These are phyloP conservation scores for Collybia mongolica DNA, from an alignment of 768 basidiomycete genomes.

Conservation along the genomic window DNA sequence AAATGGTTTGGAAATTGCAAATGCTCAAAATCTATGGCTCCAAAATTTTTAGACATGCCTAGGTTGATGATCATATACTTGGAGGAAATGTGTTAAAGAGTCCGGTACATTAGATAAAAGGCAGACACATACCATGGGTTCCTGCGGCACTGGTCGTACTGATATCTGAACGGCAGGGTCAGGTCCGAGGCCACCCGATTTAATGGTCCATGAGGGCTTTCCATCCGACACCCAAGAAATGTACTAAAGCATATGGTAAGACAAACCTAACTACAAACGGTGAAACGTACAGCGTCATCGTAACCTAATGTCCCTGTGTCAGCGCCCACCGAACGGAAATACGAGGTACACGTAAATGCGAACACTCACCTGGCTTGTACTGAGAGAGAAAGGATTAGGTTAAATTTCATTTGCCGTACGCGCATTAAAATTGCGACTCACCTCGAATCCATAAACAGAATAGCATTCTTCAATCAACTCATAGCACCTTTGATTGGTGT, in stretches of 20 bases:
- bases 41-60: slow-evolving; percentile 80
- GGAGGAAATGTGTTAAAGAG: neutral
- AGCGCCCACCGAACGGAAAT: slow-evolving; percentile 27
- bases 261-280: neutral
- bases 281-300: slow-evolving; percentile 50
- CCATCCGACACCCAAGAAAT: slow-evolving; percentile 78
- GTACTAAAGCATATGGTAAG: slow-evolving; percentile 41
- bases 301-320: slow-evolving; percentile 41
- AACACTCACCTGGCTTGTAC: slow-evolving; percentile 34
- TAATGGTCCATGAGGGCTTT: slow-evolving; percentile 69
- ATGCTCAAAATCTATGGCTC: slow-evolving; percentile 59
- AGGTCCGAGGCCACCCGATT: slow-evolving; percentile 60
- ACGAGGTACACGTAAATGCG: slow-evolving; percentile 6
- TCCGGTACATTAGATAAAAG: neutral
- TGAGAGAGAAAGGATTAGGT: slow-evolving; percentile 7
- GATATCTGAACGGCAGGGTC: slow-evolving; percentile 60
- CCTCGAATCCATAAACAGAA: slow-evolving; percentile 76
- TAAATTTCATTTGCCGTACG: neutral
- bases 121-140: slow-evolving; percentile 68
- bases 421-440: slow-evolving; percentile 19
- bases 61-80: slow-evolving; percentile 81
- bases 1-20: slow-evolving; percentile 60
- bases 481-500: slow-evolving; percentile 71
- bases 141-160: slow-evolving; percentile 64
- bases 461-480: slow-evolving; percentile 55